phyloP scores from a whole-genome alignment of 225 moss, liverwort and hornwort species.

The Climacium dendroides region DNA sequence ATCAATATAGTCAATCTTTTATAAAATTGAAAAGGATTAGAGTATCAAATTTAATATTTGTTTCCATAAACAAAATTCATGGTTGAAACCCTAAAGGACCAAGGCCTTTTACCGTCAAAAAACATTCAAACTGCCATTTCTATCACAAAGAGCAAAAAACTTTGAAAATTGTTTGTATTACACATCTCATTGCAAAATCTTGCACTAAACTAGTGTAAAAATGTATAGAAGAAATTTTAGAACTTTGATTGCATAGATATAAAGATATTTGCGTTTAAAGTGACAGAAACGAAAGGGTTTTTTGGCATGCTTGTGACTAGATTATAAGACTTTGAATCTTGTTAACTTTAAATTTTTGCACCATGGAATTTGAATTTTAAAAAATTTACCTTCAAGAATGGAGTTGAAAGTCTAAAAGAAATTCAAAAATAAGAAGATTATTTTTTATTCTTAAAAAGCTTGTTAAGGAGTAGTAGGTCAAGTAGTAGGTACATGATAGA shows the following conservation, averaged over 20 bases:
- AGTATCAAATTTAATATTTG: neutral
- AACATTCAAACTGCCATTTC: neutral
- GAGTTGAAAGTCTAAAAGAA: neutral
- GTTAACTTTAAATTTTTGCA: neutral
- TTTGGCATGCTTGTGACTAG: no score
- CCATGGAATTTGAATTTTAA: fast-evolving
- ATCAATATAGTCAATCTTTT: neutral
- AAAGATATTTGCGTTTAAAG: no score
- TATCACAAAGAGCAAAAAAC: neutral
- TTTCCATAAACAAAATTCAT: neutral
- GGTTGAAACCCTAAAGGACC: fast-evolving
- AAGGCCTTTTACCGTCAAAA: neutral
- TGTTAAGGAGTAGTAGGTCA: neutral
- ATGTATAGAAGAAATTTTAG: no score
- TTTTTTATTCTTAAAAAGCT: neutral
- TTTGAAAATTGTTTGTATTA: neutral
- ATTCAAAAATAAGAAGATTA: neutral
- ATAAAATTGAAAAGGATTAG: neutral
- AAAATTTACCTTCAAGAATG: neutral
- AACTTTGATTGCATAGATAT: no score
- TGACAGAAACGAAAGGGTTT: no score
- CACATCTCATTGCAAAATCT: neutral
- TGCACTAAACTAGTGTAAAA: no score
- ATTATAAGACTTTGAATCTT: no score
- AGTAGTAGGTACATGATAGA: neutral